These are phyloP conservation scores for Corchorus olitorius DNA, from an alignment of 345 rosid genomes.

Conservation along the genomic window DNA sequence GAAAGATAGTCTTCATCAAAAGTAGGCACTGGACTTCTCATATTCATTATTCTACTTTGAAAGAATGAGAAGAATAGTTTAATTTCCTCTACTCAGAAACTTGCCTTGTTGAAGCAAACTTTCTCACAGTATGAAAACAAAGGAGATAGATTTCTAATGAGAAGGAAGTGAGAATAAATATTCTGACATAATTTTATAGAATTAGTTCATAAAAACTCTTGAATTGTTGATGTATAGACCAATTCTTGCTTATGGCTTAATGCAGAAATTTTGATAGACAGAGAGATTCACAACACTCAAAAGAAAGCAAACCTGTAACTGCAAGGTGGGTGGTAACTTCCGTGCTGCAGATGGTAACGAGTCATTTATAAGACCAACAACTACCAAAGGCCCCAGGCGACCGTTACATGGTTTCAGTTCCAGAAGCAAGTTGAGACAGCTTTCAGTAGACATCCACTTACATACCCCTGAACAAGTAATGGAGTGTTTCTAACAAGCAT, in stretches of 20 bases:
- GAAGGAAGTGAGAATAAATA: neutral
- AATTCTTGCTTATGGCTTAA: constrained; percentile 2
- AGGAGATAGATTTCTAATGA: neutral
- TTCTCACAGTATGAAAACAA: neutral
- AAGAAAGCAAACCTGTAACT: constrained; percentile 54
- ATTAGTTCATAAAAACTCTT: neutral
- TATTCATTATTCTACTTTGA: constrained; percentile 4
- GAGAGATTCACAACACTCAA: neutral
- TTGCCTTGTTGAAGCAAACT: constrained; percentile 1
- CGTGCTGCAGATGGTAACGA: constrained; percentile 33
- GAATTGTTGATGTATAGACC: neutral
- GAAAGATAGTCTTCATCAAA: neutral
- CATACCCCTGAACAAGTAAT: constrained; percentile 45
- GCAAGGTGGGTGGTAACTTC: constrained; percentile 46
- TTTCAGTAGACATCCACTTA: constrained; percentile 68
- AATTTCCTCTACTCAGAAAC: neutral
- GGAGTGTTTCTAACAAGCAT: constrained; percentile 10
- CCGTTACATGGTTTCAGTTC: constrained; percentile 58
- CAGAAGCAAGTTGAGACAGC: constrained; percentile 53
- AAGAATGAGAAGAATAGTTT: neutral
- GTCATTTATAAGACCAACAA: constrained; percentile 56
- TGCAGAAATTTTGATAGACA: neutral
- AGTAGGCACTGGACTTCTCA: constrained; percentile 1
- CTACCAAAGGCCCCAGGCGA: constrained; percentile 65
- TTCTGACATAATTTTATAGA: neutral